Evolutionary conservation across 2,329 filamentous ascomycete species (phyloP).

Genomic region (Lasiodiplodia theobromae): DNA sequence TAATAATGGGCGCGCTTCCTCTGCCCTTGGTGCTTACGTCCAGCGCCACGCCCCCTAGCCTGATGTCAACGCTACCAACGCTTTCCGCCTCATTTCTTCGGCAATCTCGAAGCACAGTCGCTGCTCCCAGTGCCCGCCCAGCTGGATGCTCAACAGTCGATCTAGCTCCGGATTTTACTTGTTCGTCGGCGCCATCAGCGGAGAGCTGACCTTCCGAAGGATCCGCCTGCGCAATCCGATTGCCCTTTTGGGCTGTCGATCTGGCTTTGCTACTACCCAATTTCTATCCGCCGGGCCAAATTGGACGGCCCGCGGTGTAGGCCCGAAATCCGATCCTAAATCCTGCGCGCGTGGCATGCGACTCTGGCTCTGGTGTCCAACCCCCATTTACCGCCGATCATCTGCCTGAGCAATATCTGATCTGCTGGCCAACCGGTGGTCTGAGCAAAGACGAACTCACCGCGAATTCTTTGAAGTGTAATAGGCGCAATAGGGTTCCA

Average conservation of each 20-base stretch:
- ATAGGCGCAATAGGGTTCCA: neutral
- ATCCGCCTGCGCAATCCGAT: neutral
- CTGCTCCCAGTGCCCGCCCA: neutral
- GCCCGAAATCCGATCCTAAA: neutral
- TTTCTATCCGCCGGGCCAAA: neutral
- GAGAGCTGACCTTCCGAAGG: neutral
- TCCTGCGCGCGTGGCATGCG: neutral
- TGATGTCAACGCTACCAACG: neutral
- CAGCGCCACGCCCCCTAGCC: neutral
- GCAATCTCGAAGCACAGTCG: slow-evolving; percentile 13
- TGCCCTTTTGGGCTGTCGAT: neutral
- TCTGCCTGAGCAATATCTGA: neutral
- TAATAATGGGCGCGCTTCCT: slow-evolving; percentile 1
- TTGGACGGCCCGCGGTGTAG: neutral
- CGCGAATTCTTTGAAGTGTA: neutral
- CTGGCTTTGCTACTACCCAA: neutral
- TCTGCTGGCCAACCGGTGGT: neutral
- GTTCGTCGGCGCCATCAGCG: neutral
- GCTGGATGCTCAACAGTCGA: neutral
- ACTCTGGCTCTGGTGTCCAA: neutral
- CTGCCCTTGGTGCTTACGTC: neutral
- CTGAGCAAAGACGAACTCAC: neutral
- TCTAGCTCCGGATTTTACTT: neutral
- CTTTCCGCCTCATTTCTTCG: neutral
- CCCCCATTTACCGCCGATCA: slow-evolving; percentile 1